Base-by-base conservation (phyloP, 352 stramenopile species). In the Phytophthora capsici region DNA sequence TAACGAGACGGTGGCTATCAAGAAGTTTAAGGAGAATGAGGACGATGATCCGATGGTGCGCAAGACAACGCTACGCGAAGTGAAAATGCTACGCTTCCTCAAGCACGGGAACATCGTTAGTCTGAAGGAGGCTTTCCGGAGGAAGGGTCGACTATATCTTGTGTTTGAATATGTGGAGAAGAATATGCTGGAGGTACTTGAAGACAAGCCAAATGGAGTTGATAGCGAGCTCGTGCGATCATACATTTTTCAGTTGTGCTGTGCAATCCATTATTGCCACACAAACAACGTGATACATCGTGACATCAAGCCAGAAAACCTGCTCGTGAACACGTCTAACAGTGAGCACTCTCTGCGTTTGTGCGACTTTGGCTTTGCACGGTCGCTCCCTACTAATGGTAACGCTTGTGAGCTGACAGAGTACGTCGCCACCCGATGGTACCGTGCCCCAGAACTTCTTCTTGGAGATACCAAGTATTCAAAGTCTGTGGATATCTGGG, bases 281-380 rank as follows among this genome's bases (percentile, higher is more conserved):
- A 68, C 71, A 1, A 89, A 99, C 48, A 97, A 93, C 22, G 98
- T 99, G 54, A 98, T 98, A 73, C 97, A 99, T 73, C 89, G 96
- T 13, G 98, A 99, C 82, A 99, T 99, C 77, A 99, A 99, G 71
- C 98, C 98, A 20, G 97, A 99, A 70, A 99, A 99, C 75, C 71
- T 99, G 44, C 80, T 99, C 13, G 90, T 99, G 38, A 97, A 99
- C 75, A 90, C 95, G 3, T 86, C 88, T 28, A 97, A 90, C 25
- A 90, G 92, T 1, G 91, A 98, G 53, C 96, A 99, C 56, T 89
- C 98, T 34, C 71, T 99, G 14, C 99, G 99, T 52, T 76, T 99
- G 26, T 99, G 97, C 73, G 98, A 99, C 82, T 99, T 99, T 90
- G 98, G 98, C 16, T 98, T 93, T 50, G 90, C 91, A 6, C 94